These are phyloP conservation scores for Spirogloea muscicola DNA, from an alignment of 139 green algal genomes.

Conservation along the genomic window DNA sequence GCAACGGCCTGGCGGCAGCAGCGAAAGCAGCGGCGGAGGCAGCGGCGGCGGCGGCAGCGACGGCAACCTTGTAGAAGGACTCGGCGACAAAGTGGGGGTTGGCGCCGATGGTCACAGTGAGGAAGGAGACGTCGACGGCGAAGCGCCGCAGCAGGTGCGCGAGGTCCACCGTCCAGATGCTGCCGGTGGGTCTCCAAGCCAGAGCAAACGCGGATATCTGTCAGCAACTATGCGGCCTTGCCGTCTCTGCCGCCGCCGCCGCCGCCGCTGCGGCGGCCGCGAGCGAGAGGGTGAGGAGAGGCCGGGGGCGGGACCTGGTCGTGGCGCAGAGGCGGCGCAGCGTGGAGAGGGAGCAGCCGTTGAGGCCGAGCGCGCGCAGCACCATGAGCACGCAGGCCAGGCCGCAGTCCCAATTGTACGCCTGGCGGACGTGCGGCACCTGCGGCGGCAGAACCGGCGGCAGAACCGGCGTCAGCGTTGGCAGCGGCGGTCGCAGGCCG, in stretches of 20 bases:
- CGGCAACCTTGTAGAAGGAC: constrained; percentile 75
- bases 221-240: neutral
- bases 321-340: constrained; percentile 63
- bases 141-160: constrained; percentile 76
- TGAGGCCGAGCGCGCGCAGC: constrained; percentile 54
- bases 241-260: neutral
- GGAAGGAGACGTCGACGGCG: constrained; percentile 61
- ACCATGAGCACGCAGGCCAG: constrained; percentile 87
- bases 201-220: neutral
- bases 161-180: constrained; percentile 90
- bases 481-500: too few species aligned
- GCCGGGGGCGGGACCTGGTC: constrained; percentile 39
- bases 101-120: constrained; percentile 73
- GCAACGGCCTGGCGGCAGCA: too few species aligned
- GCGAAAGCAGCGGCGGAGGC: too few species aligned
- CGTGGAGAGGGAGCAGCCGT: constrained; percentile 48
- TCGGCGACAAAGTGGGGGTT: constrained; percentile 77
- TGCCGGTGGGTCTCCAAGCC: constrained; percentile 31
- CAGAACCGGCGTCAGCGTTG: too few species aligned
- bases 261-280: too few species aligned
- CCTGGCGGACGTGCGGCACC: constrained; percentile 66
- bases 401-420: constrained; percentile 80
- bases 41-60: too few species aligned
- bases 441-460: neutral
- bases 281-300: too few species aligned